Evolutionary conservation across 2,329 filamentous ascomycete species (phyloP), one percentile per base, ranked within the genome.

Genomic region (Cladosporium phlei): DNA sequence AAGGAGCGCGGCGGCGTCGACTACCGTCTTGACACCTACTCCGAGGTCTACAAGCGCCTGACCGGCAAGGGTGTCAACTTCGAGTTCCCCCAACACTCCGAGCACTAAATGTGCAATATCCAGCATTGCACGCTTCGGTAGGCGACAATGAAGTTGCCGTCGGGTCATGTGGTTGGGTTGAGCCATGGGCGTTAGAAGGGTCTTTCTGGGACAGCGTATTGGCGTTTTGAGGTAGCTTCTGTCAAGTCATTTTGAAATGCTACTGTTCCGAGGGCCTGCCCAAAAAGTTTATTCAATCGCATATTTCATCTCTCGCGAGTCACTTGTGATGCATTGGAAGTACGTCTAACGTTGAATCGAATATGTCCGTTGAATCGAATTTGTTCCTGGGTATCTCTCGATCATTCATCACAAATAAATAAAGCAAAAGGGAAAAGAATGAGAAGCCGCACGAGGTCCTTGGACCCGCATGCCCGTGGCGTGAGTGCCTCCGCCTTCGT

Each of bases 1-100:
- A 98, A 98, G 88, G 93, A 98, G 87, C 88, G 90, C 67, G 91
- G 90, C 69, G 89, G 90, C 73, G 91, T 98, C 65, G 93, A 98
- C 82, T 96, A 97, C 86, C 84, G 93, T 73, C 88, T 98, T 65
- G 93, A 98, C 77, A 96, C 91, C 72, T 98, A 98, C 83, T 88
- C 88, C 59, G 93, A 98, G 84, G 93, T 98, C 71, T 98, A 98
- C 87, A 88, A 89, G 76, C 85, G 88, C 68, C 80, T 98, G 70
- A 98, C 93, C 56, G 93, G 93, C 75, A 93, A 94, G 77, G 83
- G 83, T 71, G 93, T 97, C 71, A 83, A 84, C 75, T 98, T 98
- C 71, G 93, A 98, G 84, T 98, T 98, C 84, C 93, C 93, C 66
- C 86, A 94, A 79, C 80, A 79, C 69, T 66, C 80, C 62, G 90